phyloP scores from a whole-genome alignment of 2,329 filamentous ascomycete genomes.

The Phialophora tarda region DNA sequence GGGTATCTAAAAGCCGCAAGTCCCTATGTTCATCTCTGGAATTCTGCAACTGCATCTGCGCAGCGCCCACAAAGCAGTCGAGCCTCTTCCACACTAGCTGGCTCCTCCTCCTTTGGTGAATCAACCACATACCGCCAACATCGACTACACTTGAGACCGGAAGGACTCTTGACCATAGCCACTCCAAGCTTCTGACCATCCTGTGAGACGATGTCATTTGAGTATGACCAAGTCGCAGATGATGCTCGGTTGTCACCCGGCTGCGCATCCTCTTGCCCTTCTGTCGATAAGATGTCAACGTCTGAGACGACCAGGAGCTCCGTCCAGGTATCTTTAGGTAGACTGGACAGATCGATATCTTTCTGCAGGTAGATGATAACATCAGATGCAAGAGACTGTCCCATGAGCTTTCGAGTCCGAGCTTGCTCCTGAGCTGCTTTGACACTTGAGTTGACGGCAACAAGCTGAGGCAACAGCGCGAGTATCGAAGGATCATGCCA shows the following conservation, averaged over 20 bases:
- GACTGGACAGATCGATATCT: conserved; percentile 20
- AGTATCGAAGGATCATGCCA: conserved; percentile 39
- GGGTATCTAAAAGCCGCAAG: conserved; percentile 16
- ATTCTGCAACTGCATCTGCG: conserved; percentile 32
- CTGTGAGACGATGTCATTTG: conserved; percentile 23
- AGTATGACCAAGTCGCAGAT: conserved; percentile 24
- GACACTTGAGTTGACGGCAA: conserved; percentile 66
- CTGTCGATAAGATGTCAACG: conserved; percentile 15
- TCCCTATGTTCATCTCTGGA: conserved; percentile 14
- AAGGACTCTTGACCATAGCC: conserved; percentile 28
- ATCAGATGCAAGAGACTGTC: conserved; percentile 78
- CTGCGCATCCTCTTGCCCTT: background rate
- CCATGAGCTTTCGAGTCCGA: conserved; percentile 72
- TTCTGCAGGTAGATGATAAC: conserved; percentile 51
- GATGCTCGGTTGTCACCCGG: background rate
- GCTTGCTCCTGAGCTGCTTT: conserved; percentile 75
- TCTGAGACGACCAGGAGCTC: conserved; percentile 37
- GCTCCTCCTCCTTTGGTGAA: background rate
- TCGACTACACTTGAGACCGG: conserved; percentile 71
- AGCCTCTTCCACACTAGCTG: conserved; percentile 1
- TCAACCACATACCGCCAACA: conserved; percentile 80
- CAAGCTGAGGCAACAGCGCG: conserved; percentile 46
- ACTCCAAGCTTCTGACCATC: conserved; percentile 19
- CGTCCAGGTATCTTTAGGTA: conserved; percentile 32
- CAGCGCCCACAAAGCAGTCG: conserved; percentile 32